A percentile compares a stretch with the other conserved stretches of the same genome.
phyloP scores from a whole-genome alignment of 2,329 filamentous ascomycete genomes.

The Tolypocladium ovalisporum region DNA sequence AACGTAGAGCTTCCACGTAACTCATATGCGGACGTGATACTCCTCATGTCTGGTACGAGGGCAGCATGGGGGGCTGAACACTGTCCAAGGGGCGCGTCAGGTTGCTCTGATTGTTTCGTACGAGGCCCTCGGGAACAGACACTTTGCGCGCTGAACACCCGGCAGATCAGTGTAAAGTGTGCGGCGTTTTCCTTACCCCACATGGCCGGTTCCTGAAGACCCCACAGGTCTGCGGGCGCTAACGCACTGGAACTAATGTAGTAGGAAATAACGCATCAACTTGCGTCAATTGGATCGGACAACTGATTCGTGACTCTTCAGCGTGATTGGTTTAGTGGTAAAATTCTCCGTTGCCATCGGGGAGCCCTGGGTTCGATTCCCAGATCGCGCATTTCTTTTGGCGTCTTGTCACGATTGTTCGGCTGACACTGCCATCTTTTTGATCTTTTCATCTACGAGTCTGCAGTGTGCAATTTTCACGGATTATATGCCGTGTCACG shows the following conservation, averaged over 20 bases:
- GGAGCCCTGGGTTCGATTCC: constrained; percentile 23
- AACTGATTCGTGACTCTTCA: neutral
- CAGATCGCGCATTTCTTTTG: constrained; percentile 17
- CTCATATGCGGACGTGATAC: too few relatives aligned
- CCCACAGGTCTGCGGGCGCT: too few relatives aligned
- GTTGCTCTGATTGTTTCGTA: constrained; percentile 24
- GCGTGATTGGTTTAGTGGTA: constrained; percentile 19
- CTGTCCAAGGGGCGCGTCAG: constrained; percentile 12
- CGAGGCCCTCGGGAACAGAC: neutral
- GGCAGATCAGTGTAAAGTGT: too few relatives aligned
- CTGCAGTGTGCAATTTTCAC: neutral
- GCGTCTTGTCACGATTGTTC: neutral
- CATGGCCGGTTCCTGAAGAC: too few relatives aligned
- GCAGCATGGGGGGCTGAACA: too few relatives aligned
- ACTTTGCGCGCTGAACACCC: too few relatives aligned
- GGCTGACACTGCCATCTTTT: neutral
- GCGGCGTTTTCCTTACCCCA: too few relatives aligned
- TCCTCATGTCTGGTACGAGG: too few relatives aligned
- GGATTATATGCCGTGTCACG: too few relatives aligned
- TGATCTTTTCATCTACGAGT: neutral
- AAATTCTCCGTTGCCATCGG: constrained; percentile 21
- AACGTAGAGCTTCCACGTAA: too few relatives aligned
- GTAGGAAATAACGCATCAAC: neutral
- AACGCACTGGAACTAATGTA: too few relatives aligned
- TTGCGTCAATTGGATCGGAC: neutral